Evolutionary conservation across 805 yeast species (phyloP), one percentile per base, ranked within the genome.

Genomic region (Ogataea haglerorum): DNA sequence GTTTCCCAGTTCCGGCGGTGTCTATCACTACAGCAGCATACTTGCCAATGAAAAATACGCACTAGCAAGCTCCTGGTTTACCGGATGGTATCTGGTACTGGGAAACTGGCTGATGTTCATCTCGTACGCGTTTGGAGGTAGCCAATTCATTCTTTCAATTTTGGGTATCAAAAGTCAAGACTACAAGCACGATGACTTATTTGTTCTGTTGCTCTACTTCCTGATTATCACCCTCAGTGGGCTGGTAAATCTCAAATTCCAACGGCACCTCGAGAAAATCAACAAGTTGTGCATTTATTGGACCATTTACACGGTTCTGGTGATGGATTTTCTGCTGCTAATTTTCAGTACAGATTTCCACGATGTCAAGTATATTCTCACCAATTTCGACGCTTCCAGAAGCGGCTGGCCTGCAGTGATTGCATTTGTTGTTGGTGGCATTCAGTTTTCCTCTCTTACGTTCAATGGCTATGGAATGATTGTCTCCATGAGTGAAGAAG

Each of bases 401-500:
- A 80, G 89, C 5, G 95, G 93, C 3, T 85, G 89, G 83, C 82
- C 86, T 13, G 73, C 69, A 35, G 72, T 77, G 2, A 52, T 85
- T 45, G 87, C 93, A 2, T 85, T 85, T 47, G 63, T 86, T 37
- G 77, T 86, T 31, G 95, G 95, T 0, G 93, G 93, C 0, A 73
- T 86, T 43, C 89, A 83, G 60, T 83, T 85, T 47, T 80, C 89
- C 1, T 79, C 85, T 23, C 83, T 84, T 61, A 85, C 91, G 16
- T 68, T 85, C 55, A 86, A 85, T 45, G 95, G 93, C 0, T 86
- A 83, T 60, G 91, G 91, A 19, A 79, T 85, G 76, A 68, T 86
- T 19, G 85, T 87, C 14, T 80, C 91, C 5, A 75, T 86, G 69
- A 79, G 89, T 34, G 95, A 86, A 53, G 95, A 86, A 61, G 93